Percentiles rank a stretch among this genome's conserved stretches.
phyloP scores from a whole-genome alignment of 2,329 filamentous ascomycete species.

The Monilinia aucupariae region DNA sequence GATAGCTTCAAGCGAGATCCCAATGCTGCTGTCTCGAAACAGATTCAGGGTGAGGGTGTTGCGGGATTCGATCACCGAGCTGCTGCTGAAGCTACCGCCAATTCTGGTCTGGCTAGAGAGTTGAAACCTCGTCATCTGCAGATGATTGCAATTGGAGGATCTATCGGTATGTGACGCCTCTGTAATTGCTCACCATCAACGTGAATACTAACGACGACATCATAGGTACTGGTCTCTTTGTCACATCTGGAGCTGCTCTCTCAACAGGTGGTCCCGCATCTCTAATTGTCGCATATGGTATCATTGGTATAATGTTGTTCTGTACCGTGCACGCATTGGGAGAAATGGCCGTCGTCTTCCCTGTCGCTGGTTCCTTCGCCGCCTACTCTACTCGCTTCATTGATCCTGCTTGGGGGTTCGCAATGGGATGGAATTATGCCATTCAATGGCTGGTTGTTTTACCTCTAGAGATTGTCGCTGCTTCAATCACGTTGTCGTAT shows the following conservation, averaged over 20 bases:
- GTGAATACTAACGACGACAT: slow-evolving; percentile 35
- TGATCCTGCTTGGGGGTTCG: slow-evolving; percentile 89
- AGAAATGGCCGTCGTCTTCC: slow-evolving; percentile 87
- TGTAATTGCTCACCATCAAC: background rate
- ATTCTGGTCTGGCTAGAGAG: slow-evolving; percentile 62
- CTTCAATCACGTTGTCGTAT: slow-evolving; percentile 74
- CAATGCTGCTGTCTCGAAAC: slow-evolving; percentile 43
- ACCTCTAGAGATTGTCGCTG: slow-evolving; percentile 80
- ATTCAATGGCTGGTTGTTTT: slow-evolving; percentile 79
- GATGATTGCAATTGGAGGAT: slow-evolving; percentile 50
- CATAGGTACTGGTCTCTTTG: slow-evolving; percentile 52
- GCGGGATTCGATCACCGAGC: slow-evolving; percentile 56
- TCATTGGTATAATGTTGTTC: slow-evolving; percentile 51
- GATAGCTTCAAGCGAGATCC: slow-evolving; percentile 33
- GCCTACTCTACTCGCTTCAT: slow-evolving; percentile 90
- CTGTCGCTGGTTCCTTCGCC: slow-evolving; percentile 84
- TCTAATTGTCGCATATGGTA: slow-evolving; percentile 31
- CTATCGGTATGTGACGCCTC: slow-evolving; percentile 22
- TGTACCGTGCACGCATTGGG: slow-evolving; percentile 79
- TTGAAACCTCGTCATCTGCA: slow-evolving; percentile 50
- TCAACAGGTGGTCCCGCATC: slow-evolving; percentile 36
- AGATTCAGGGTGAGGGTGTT: slow-evolving; percentile 3
- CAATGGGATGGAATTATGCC: slow-evolving; percentile 86
- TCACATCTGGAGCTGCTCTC: slow-evolving; percentile 33
- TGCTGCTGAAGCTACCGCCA: slow-evolving; percentile 58